These are phyloP conservation scores for Vicia faba DNA, from an alignment of 306 rosid genomes.

Conservation along the genomic window DNA sequence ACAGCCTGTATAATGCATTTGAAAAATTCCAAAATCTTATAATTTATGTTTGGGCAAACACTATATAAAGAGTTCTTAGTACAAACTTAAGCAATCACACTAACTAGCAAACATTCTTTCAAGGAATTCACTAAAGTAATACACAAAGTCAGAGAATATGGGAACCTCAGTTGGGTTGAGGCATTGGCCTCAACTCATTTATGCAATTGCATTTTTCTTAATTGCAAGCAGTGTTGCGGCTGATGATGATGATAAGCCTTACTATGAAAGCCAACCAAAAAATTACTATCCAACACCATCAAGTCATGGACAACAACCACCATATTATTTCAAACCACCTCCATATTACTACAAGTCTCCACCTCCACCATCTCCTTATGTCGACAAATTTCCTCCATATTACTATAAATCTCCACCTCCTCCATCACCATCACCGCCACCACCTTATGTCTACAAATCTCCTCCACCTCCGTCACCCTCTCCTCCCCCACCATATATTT, in stretches of 20 bases:
- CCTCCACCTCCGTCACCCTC: neutral
- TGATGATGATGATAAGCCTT: conserved; percentile 35
- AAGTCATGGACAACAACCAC: neutral
- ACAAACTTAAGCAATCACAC: neutral
- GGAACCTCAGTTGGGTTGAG: conserved; percentile 39
- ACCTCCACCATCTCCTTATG: neutral
- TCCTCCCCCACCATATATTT: neutral
- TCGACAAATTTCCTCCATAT: conserved; percentile 21
- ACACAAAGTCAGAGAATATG: conserved; percentile 33
- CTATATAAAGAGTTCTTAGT: conserved; percentile 49
- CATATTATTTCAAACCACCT: conserved; percentile 1
- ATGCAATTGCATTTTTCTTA: conserved; percentile 48
- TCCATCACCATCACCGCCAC: conserved; percentile 3
- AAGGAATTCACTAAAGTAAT: neutral
- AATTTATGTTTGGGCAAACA: neutral
- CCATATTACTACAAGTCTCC: conserved; percentile 11
- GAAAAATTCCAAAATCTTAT: neutral
- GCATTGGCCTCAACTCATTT: conserved; percentile 54
- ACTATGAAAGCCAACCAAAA: conserved; percentile 22
- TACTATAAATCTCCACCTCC: conserved; percentile 8
- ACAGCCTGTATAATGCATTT: conserved; percentile 8
- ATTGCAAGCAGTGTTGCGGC: conserved; percentile 40
- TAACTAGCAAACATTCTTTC: neutral
- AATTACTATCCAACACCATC: conserved; percentile 25
- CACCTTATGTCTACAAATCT: neutral